These are phyloP conservation scores for Blastocystis sp. DNA, from an alignment of 352 stramenopile species.

Conservation along the genomic window DNA sequence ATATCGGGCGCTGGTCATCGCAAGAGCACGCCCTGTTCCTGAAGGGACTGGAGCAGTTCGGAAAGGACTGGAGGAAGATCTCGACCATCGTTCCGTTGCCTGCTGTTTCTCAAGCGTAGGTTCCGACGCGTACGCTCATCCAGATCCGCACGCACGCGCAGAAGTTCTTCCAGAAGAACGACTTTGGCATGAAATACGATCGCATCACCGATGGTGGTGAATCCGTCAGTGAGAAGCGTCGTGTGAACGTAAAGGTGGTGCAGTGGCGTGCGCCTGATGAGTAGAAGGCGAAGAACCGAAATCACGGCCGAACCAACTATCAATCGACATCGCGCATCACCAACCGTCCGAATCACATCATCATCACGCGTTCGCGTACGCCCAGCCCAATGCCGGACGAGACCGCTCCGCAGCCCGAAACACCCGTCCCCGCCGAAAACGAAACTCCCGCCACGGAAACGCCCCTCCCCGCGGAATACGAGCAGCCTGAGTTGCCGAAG, in stretches of 20 bases:
- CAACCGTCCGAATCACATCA: background rate
- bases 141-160: conserved; percentile 84
- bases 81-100: conserved; percentile 24
- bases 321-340: background rate
- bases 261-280: background rate
- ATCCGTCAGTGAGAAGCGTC: background rate
- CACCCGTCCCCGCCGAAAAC: background rate
- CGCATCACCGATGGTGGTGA: conserved; percentile 10
- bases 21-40: conserved; percentile 82
- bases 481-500: background rate
- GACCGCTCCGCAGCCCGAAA: background rate
- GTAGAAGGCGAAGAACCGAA: conserved; percentile 39
- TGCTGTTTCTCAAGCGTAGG: conserved; percentile 11
- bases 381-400: conserved; percentile 50
- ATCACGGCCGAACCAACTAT: conserved; percentile 38
- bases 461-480: background rate
- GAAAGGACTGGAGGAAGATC: conserved; percentile 84
- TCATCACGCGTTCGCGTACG: conserved; percentile 47
- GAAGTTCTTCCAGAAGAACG: conserved; percentile 85
- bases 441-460: background rate
- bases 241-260: background rate
- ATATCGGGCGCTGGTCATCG: conserved; percentile 80
- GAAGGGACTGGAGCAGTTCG: conserved; percentile 79
- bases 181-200: conserved; percentile 69
- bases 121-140: conserved; percentile 73